phyloP scores from a whole-genome alignment of 768 basidiomycete species.

The Russula emetica region DNA sequence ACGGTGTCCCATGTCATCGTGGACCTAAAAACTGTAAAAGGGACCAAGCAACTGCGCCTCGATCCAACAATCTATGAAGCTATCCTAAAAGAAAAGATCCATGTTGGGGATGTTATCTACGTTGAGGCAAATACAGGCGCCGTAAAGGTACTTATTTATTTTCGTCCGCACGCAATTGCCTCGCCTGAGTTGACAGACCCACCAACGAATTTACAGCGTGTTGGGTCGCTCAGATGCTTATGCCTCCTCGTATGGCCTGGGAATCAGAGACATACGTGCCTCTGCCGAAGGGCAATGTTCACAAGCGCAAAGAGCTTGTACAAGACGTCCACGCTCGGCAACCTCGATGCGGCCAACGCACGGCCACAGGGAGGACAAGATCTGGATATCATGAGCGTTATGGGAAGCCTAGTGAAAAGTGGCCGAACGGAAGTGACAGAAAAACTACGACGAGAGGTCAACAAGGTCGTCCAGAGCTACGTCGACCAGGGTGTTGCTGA shows the following conservation, averaged over 20 bases:
- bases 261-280: constrained; percentile 99
- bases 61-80: constrained; percentile 97
- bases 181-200: not conserved
- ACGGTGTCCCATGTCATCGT: constrained; percentile 98
- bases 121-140: constrained; percentile 92
- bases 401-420: constrained; percentile 86
- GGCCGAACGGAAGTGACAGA: constrained; percentile 96
- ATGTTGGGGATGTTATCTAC: constrained; percentile 95
- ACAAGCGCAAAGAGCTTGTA: constrained; percentile 92
- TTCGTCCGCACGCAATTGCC: not conserved
- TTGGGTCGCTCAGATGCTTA: constrained; percentile 97
- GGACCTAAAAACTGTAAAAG: constrained; percentile 82
- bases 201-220: constrained; percentile 54
- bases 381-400: constrained; percentile 98
- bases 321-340: constrained; percentile 94
- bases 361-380: constrained; percentile 94
- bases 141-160: constrained; percentile 72
- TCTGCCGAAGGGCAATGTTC: constrained; percentile 92
- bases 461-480: constrained; percentile 95
- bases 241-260: constrained; percentile 93
- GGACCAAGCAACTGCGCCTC: constrained; percentile 88
- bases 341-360: constrained; percentile 94
- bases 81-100: constrained; percentile 94
- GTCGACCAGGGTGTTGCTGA: constrained; percentile 99
- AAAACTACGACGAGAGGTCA: constrained; percentile 90